Base-by-base conservation (phyloP, 2,329 filamentous ascomycete species). In the Macrophomina tecta region DNA sequence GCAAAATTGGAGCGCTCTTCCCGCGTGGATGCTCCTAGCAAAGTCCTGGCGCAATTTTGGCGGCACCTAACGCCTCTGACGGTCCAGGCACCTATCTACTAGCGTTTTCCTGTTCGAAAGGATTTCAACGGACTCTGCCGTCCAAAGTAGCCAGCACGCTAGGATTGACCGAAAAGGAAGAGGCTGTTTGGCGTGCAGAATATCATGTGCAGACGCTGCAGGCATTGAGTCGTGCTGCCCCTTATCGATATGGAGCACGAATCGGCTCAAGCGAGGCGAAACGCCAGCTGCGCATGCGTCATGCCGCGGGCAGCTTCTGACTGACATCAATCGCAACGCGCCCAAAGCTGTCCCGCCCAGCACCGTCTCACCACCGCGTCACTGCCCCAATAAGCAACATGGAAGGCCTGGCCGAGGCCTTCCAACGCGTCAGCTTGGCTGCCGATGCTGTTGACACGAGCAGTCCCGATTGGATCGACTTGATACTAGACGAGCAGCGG, bases 401-500 rank as follows among this genome's bases (percentile, higher is more conserved):
- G 78, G 73, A 78, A 48, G 69, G 56, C 38, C 78, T 89, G 14
- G 76, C 80, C 14, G 78, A 80, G 67, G 83, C 85, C 71, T 80
- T 89, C 64, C 79, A 82, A 64, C 78, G 81, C 73, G 81, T 89
- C 67, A 82, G 82, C 60, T 75, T 89, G 30, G 73, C 72, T 62
- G 74, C 77, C 61, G 70, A 68, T 65, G 62, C 68, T 38, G 65
- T 70, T 11, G 14, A 49, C n/a, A 53, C 67, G 45, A 69, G 73
- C 8, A 67, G 68, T 51, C 48, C 68, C 18, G 75, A 73, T 69
- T 82, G 78, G 75, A 87, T 90, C 69, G 89, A 91, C 74, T 81
- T 85, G 68, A 81, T 90, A 65, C 82, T 90, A 65, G 84, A 86
- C 70, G 78, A 84, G 70, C 79, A 80, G 68, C 81, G 82, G 62